A percentile compares a stretch with the other conserved stretches of the same genome.
These are phyloP conservation scores for Penstemon eatonii DNA, from an alignment of 257 asterid genomes.

Conservation along the genomic window DNA sequence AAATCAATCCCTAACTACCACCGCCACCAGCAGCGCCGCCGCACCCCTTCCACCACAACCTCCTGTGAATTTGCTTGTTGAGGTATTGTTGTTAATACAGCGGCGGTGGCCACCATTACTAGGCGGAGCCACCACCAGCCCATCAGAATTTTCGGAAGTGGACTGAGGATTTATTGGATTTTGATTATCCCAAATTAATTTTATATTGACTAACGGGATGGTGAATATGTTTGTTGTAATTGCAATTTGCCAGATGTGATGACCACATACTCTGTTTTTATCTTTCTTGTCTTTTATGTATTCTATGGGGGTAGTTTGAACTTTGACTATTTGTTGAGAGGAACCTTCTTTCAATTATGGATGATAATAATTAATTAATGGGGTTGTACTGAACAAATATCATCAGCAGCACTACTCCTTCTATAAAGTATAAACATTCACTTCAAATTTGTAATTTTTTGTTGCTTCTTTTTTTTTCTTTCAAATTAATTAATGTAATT, in stretches of 20 bases:
- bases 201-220: neutral
- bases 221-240: neutral
- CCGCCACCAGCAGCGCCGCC: no score
- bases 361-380: no score
- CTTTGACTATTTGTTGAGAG: no score
- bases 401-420: no score
- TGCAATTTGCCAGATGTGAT: neutral
- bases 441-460: no score
- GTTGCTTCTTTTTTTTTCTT: no score
- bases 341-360: no score
- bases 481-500: no score
- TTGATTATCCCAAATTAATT: neutral
- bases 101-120: constrained; percentile 7
- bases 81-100: neutral
- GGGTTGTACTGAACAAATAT: no score
- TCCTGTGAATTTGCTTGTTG: constrained; percentile 34
- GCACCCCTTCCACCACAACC: no score
- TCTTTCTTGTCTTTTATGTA: neutral
- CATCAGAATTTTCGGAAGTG: neutral
- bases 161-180: neutral
- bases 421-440: no score
- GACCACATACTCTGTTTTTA: neutral
- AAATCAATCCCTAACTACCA: no score
- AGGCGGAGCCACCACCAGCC: constrained; percentile 23
- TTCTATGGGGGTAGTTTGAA: neutral